Evolutionary conservation across 768 basidiomycete genomes (phyloP).

Genomic region (Leccinum fibrillosum): DNA sequence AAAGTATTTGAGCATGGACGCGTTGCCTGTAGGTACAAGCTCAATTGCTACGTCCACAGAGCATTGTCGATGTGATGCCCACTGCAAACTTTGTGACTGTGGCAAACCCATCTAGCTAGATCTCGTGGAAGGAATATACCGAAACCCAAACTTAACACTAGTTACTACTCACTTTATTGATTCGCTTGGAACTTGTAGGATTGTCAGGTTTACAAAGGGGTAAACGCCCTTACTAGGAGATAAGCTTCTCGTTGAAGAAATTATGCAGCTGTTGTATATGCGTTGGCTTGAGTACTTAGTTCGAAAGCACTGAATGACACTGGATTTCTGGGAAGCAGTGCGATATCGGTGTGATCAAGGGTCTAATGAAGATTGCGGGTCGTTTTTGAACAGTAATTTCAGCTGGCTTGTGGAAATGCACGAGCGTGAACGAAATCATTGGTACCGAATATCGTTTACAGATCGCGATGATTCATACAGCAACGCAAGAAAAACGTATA

Average conservation of each 20-base stretch:
- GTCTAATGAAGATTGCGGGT: background rate
- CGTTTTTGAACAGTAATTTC: background rate
- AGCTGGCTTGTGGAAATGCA: background rate
- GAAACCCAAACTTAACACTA: background rate
- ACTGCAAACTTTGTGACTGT: background rate
- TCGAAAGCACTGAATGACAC: background rate
- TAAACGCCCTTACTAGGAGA: background rate
- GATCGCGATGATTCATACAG: background rate
- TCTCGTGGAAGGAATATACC: background rate
- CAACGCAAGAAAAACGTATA: background rate
- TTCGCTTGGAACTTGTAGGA: background rate
- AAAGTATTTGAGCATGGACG: slow-evolving; percentile 4
- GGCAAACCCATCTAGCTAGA: background rate
- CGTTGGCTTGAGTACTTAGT: background rate
- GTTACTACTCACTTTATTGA: background rate
- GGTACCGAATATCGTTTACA: background rate
- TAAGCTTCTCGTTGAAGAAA: background rate
- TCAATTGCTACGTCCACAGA: background rate
- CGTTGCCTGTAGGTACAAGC: slow-evolving; percentile 3
- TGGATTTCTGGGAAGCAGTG: background rate
- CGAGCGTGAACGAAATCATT: background rate
- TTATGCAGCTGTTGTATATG: background rate
- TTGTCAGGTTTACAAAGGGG: background rate
- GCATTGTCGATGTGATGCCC: background rate
- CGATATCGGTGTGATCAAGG: background rate